Conservation (phyloP, 192 early-diverging fungal genomes). For the Geranomyces variabilis region DNA sequence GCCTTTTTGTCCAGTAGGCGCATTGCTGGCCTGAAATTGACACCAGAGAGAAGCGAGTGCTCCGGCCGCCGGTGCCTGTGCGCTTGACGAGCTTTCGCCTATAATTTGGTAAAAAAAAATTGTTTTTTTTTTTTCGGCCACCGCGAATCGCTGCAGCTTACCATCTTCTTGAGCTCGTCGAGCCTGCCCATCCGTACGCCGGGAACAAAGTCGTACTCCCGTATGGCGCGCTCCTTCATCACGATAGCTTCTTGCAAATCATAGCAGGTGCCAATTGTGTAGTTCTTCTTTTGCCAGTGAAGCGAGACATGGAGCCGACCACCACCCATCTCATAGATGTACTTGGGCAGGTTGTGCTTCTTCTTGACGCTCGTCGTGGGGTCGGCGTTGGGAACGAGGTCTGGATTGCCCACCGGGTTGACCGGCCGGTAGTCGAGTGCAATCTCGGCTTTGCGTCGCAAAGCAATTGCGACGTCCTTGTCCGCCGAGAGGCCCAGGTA, state of each 20-base stretch:
- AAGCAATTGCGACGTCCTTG: not conserved
- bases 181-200: not conserved
- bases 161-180: not conserved
- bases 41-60: too few relatives aligned
- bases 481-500: not conserved
- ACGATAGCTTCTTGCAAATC: not conserved
- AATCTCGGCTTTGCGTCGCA: slow-evolving; percentile 7
- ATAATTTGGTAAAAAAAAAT: too few relatives aligned
- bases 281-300: not conserved
- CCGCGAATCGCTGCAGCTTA: too few relatives aligned
- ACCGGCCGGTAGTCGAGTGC: slow-evolving; percentile 1
- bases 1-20: too few relatives aligned
- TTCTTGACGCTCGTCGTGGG: not conserved
- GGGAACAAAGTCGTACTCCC: not conserved
- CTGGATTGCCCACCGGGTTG: not conserved
- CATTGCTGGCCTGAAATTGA: too few relatives aligned
- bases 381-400: not conserved
- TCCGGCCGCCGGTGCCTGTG: too few relatives aligned
- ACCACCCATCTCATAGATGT: slow-evolving; percentile 2
- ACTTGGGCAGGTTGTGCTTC: not conserved
- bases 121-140: too few relatives aligned
- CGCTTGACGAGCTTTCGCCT: too few relatives aligned
- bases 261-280: not conserved
- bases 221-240: not conserved
- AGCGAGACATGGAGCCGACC: not conserved